Evolutionary conservation across 768 basidiomycete species (phyloP), one percentile per base, ranked within the genome.

Genomic region (Leccinum longicurvipes): DNA sequence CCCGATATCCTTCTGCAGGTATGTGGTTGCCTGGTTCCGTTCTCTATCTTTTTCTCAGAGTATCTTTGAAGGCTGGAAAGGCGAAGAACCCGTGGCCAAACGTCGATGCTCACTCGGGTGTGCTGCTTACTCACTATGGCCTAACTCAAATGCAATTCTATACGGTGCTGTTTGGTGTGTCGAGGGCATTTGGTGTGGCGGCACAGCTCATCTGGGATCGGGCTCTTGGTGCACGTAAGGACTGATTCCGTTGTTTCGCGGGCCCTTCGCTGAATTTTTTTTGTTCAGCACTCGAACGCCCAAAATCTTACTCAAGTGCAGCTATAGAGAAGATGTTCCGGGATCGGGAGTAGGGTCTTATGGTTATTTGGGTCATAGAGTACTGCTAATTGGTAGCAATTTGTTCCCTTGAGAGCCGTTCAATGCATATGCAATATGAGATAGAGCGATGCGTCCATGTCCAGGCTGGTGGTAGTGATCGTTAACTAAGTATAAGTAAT

Each of bases 81-180:
- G 91, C 90, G 17, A 93, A 92, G 82, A 93, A 93, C 78, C 91
- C 91, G 2, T 93, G 89, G 89, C 95, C 95, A 45, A 98, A 98
- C 72, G 95, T 98, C 54, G 95, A 98, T 72, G 93, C 95, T 49
- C 94, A 96, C 78, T 98, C 96, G 15, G 93, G 92, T 74, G 91
- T 84, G 51, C 83, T 95, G 46, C 76, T 95, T 21, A 87, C 88
- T 27, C 78, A 94, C 75, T 94, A 93, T 66, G 92, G 92, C 48
- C 76, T 96, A 53, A 83, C 80, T 60, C 85, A 95, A 74, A 93
- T 95, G 88, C 83, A 92, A 70, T 98, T 90, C 81, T 98, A 98
- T 78, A 98, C 95, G 62, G 96, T 98, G 54, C 80, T 97, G 57
- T 97, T 97, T 73, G 94, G 93, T 78, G 91, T 97, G 8, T 95